Conservation (phyloP, 2,329 filamentous ascomycete species). For the Chaetomiaceae sp. region DNA sequence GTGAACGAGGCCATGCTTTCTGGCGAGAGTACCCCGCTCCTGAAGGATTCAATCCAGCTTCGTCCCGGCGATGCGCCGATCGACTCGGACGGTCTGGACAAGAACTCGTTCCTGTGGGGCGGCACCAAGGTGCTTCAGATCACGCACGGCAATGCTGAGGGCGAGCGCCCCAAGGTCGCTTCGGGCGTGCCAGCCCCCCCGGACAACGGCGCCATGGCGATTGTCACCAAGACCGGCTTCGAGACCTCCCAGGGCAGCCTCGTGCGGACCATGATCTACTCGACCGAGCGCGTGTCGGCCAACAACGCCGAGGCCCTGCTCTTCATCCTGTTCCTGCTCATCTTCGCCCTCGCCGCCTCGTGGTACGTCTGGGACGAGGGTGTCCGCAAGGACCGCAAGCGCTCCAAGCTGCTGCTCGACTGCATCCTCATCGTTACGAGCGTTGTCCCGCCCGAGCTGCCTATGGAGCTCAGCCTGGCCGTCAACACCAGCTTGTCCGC, state of each 20-base stretch:
- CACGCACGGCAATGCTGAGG: conserved; percentile 76
- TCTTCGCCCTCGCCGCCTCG: conserved; percentile 94
- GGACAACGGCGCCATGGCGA: conserved; percentile 87
- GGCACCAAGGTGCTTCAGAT: conserved; percentile 97
- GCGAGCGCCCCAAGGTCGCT: conserved; percentile 64
- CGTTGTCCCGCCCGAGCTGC: conserved; percentile 95
- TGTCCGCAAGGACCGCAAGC: conserved; percentile 88
- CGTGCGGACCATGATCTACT: conserved; percentile 99
- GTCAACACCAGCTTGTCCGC: conserved; percentile 97
- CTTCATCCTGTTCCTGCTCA: conserved; percentile 93
- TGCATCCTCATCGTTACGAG: conserved; percentile 98
- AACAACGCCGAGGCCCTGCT: conserved; percentile 95
- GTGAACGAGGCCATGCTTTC: conserved; percentile 99
- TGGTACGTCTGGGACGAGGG: conserved; percentile 99
- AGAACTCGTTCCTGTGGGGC: conserved; percentile 93
- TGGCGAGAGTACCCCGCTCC: conserved; percentile 90
- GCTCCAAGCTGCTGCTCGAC: conserved; percentile 93
- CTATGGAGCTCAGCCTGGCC: conserved; percentile 95
- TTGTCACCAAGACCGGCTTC: conserved; percentile 96
- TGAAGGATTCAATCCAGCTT: conserved; percentile 94
- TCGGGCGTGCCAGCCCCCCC: conserved; percentile 81
- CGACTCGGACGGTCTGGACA: conserved; percentile 88
- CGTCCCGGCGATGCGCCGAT: conserved; percentile 75
- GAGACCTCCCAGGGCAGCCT: conserved; percentile 97
- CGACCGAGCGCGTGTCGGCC: conserved; percentile 96